Evolutionary conservation across 2,329 filamentous ascomycete genomes (phyloP), one percentile per base, ranked within the genome.

Genomic region (Diaporthe vexans): DNA sequence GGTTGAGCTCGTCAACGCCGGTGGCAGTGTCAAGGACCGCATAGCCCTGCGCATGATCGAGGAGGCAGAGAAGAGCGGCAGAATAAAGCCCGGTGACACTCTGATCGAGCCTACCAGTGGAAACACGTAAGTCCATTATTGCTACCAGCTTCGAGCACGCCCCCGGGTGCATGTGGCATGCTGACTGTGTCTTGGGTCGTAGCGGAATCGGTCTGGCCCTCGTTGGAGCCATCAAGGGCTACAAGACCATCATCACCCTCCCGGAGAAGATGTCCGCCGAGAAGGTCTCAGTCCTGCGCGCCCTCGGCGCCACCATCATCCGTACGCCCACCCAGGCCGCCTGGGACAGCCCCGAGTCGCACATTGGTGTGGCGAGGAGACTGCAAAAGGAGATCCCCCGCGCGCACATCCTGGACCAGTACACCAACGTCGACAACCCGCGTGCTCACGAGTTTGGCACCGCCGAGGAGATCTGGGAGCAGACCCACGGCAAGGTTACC

Each of bases 201-300:
- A 89, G 87, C 74, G 97, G 97, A 78, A 99, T 99, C 78, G 97
- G 97, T 29, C 89, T 99, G 54, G 97, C 97, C 37, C 91, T 99
- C 46, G 96, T 98, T 24, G 96, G 91, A 74, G 97, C 97, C 21
- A 94, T 99, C 81, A 98, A 98, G 87, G 96, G 95, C 78, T 99
- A 98, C 89, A 96, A 96, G 85, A 97, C 95, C 54, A 98, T 99
- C 85, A 99, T 99, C 84, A 99, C 97, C 15, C 91, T 99, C 59
- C 97, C 97, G 69, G 97, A 99, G 86, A 99, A 99, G 89, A 99
- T 99, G 97, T 98, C 95, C 1, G 94, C 95, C 63, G 97, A 99
- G 85, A 99, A 99, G 85, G 97, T 99, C 52, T 94, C 96, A 2
- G 97, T 99, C 37, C 89, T 99, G 76, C 94, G 95, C 79, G 96